Evolutionary conservation across 2,329 filamentous ascomycete genomes (phyloP), one percentile per base, ranked within the genome.

Genomic region (Colletotrichum australisinense): DNA sequence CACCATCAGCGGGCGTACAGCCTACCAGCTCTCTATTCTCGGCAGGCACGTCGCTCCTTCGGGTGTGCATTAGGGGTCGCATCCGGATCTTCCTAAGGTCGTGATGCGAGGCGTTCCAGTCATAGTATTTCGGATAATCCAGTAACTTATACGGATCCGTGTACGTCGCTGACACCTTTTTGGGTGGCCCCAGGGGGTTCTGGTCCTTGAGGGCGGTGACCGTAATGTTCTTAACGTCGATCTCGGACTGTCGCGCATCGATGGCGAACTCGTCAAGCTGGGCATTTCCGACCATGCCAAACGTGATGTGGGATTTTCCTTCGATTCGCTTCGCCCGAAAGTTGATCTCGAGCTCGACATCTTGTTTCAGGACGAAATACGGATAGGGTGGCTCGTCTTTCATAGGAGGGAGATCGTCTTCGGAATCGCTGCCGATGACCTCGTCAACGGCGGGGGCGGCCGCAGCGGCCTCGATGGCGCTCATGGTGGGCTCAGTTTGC

Each of bases 301-400:
- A 91, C 35, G 92, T 93, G 77, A 99, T 93, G 77, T 95, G 93
- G 9, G 94, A 94, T 75, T 90, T 93, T 63, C 97, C 97, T 74
- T 90, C 92, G 78, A 98, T 85, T 79, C 88, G 89, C 82, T 92
- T 93, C 67, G 90, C 90, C 76, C 90, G 88, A 81, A 99, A 97
- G 84, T 97, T 94, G 80, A 99, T 88, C 78, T 98, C 95, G 73
- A 99, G 87, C 78, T 95, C 93, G 63, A 99, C 92, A 81, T 94
- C 94, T 84, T 98, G 96, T 83, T 95, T 93, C 67, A 94, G 88
- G 71, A 98, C 85, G 53, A 88, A 85, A 69, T 84, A 86, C 30
- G 84, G 82, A 19, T 83, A 81, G 3, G 84, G 76, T 5, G 81
- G 80, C 9, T 75, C 73, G 73, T 86, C 84, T 63, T 82, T 76